Conservation (phyloP, 1,284 basidiomycete species). For the Porodaedalea pini region DNA sequence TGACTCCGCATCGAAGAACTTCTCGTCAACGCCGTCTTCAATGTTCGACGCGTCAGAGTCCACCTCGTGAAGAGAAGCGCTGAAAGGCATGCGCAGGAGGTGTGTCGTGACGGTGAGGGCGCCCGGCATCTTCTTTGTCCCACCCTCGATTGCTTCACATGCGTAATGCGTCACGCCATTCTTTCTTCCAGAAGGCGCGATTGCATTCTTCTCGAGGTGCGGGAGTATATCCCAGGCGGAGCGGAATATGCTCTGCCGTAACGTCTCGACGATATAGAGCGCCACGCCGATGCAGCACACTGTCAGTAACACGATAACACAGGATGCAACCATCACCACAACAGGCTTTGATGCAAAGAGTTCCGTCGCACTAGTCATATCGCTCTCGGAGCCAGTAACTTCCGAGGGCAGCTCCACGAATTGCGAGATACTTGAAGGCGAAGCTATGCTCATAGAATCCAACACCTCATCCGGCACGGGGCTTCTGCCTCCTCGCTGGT, state of each 20-base stretch:
- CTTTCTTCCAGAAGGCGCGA: constrained; percentile 2
- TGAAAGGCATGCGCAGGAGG: background rate
- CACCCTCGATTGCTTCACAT: constrained; percentile 5
- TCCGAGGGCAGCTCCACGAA: background rate
- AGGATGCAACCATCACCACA: constrained; percentile 36
- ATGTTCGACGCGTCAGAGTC: constrained; percentile 17
- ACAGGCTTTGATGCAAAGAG: constrained; percentile 21
- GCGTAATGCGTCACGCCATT: background rate
- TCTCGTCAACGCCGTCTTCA: constrained; percentile 30
- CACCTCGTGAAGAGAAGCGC: background rate
- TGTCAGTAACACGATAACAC: constrained; percentile 35
- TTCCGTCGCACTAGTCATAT: background rate
- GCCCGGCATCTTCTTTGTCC: constrained; percentile 19
- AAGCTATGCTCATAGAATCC: constrained; percentile 4
- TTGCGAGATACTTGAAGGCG: background rate
- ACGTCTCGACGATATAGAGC: constrained; percentile 34
- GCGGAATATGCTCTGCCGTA: constrained; percentile 32
- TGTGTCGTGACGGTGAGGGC: background rate
- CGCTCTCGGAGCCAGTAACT: background rate
- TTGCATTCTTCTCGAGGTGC: constrained; percentile 29
- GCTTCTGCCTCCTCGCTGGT: background rate
- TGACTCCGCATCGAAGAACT: constrained; percentile 36
- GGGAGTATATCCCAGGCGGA: constrained; percentile 37
- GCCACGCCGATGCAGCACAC: constrained; percentile 35
- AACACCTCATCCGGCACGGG: constrained; percentile 15